A percentile compares a stretch with the other conserved stretches of the same genome.
phyloP scores from a whole-genome alignment of 176 grass and related monocot genomes.

The Carex littledalei region DNA sequence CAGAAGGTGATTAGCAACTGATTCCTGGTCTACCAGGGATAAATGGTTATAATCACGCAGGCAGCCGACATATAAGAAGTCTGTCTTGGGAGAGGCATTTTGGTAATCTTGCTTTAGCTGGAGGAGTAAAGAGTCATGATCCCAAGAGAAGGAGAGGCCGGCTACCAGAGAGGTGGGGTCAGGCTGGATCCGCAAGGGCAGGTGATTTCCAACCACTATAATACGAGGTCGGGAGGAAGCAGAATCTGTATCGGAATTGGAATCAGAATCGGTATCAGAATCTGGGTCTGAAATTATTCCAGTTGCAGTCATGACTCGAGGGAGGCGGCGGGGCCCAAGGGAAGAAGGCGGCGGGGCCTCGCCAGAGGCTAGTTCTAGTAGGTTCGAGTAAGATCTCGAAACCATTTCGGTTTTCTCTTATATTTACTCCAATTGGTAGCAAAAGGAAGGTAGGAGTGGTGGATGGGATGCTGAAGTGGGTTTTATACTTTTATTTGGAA shows the following conservation, averaged over 20 bases:
- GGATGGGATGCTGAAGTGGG: not conserved
- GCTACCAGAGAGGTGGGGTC: slow-evolving; percentile 24
- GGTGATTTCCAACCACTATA: slow-evolving; percentile 91
- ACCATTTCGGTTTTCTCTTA: slow-evolving; percentile 39
- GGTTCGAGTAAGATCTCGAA: slow-evolving; percentile 84
- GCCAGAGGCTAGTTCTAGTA: slow-evolving; percentile 78
- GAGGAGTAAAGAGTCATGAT: slow-evolving; percentile 80
- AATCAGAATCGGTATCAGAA: slow-evolving; percentile 47
- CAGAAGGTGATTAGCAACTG: slow-evolving; percentile 72
- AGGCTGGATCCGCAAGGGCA: slow-evolving; percentile 50
- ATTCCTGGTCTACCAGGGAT: slow-evolving; percentile 54
- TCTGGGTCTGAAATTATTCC: slow-evolving; percentile 57
- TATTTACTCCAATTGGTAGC: not conserved
- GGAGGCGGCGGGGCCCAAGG: slow-evolving; percentile 53
- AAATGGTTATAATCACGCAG: slow-evolving; percentile 62
- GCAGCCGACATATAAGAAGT: slow-evolving; percentile 92
- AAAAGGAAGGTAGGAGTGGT: not conserved
- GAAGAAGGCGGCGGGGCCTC: slow-evolving; percentile 41
- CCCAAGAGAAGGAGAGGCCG: slow-evolving; percentile 78
- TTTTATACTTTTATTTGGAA: not conserved
- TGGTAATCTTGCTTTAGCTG: slow-evolving; percentile 56
- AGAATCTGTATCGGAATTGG: slow-evolving; percentile 41
- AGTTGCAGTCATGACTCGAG: slow-evolving; percentile 60
- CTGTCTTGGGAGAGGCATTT: slow-evolving; percentile 42
- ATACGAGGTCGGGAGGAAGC: slow-evolving; percentile 56